These are phyloP conservation scores for Hericium rajendrae DNA, from an alignment of 768 basidiomycete genomes.

Conservation along the genomic window DNA sequence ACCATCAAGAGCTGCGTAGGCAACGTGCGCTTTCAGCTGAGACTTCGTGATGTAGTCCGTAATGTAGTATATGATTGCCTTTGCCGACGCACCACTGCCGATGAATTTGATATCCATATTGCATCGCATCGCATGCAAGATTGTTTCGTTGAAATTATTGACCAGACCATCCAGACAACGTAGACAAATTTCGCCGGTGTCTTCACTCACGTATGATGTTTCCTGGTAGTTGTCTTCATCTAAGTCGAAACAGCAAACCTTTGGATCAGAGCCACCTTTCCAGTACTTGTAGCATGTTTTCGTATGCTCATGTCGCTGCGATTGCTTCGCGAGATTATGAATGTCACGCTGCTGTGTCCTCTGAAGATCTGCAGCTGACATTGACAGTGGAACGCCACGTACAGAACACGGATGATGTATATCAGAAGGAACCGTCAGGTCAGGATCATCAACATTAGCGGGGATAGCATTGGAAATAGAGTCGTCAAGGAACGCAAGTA, in stretches of 20 bases:
- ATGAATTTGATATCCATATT: constrained; percentile 44
- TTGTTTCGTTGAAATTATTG: constrained; percentile 31
- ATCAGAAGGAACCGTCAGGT: no score
- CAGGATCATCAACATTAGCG: constrained; percentile 2
- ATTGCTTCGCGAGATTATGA: constrained; percentile 15
- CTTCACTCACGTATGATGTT: constrained; percentile 18
- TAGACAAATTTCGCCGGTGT: constrained; percentile 25
- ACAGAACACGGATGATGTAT: not conserved
- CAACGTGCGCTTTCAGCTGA: constrained; percentile 31
- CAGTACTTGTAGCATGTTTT: constrained; percentile 32
- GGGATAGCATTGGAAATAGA: constrained; percentile 18
- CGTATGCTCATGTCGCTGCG: constrained; percentile 25
- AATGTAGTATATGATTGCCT: constrained; percentile 37
- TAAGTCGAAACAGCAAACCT: constrained; percentile 22
- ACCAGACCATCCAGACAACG: constrained; percentile 30
- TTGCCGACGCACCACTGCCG: constrained; percentile 29
- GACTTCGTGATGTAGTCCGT: constrained; percentile 41
- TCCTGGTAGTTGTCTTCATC: constrained; percentile 3
- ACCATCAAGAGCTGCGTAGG: constrained; percentile 28
- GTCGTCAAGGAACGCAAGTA: constrained; percentile 20
- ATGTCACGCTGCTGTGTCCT: not conserved
- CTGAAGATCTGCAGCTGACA: not conserved
- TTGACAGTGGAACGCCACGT: not conserved
- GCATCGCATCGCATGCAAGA: constrained; percentile 18
- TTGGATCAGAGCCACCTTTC: constrained; percentile 14